phyloP scores from a whole-genome alignment of 805 yeast genomes.

The Metschnikowia matae region DNA sequence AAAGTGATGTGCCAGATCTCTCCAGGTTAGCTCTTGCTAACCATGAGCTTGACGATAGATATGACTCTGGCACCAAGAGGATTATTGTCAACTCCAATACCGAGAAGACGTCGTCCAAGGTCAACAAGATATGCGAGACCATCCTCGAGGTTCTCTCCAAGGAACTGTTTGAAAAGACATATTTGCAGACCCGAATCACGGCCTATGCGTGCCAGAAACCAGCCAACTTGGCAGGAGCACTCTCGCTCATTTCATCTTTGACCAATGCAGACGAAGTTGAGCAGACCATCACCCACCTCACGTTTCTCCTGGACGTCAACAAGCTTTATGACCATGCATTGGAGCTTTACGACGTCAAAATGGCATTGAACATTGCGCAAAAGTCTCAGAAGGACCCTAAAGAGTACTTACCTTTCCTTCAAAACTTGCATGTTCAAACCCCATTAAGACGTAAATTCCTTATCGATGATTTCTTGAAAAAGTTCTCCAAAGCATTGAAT shows the following conservation, averaged over 20 bases:
- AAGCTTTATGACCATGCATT: slow-evolving; percentile 74
- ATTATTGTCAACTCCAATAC: slow-evolving; percentile 39
- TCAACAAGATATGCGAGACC: slow-evolving; percentile 73
- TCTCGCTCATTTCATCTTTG: slow-evolving; percentile 55
- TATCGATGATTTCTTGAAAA: slow-evolving; percentile 75
- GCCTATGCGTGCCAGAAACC: slow-evolving; percentile 92
- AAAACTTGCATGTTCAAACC: slow-evolving; percentile 64
- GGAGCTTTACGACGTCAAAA: slow-evolving; percentile 74
- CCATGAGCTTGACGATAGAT: not conserved
- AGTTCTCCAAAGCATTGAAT: slow-evolving; percentile 61
- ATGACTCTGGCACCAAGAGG: slow-evolving; percentile 22
- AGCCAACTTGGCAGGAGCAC: slow-evolving; percentile 74
- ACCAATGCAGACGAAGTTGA: slow-evolving; percentile 44
- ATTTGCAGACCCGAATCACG: slow-evolving; percentile 76
- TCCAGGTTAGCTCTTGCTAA: slow-evolving; percentile 7
- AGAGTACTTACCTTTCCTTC: slow-evolving; percentile 91
- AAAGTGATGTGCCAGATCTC: slow-evolving; percentile 3
- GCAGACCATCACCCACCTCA: slow-evolving; percentile 72
- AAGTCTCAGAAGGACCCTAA: slow-evolving; percentile 97
- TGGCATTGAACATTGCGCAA: slow-evolving; percentile 84
- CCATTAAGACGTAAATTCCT: slow-evolving; percentile 65
- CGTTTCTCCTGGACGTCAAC: slow-evolving; percentile 88
- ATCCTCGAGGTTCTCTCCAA: slow-evolving; percentile 53
- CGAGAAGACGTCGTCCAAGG: slow-evolving; percentile 46
- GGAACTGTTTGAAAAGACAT: slow-evolving; percentile 50